Conservation (phyloP, 768 basidiomycete genomes). For the Russula abietina region DNA sequence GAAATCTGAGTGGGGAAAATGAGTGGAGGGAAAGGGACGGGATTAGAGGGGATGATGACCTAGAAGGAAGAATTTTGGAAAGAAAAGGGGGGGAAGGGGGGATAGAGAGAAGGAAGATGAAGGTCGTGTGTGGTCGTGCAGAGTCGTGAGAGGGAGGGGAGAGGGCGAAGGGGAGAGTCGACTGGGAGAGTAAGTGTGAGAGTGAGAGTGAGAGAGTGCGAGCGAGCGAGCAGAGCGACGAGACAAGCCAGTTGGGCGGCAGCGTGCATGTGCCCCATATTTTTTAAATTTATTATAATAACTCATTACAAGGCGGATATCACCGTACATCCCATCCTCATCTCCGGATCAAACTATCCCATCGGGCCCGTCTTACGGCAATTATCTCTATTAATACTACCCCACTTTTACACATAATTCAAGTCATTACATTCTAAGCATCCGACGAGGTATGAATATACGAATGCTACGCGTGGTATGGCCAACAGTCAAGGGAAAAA, state of each 20-base stretch:
- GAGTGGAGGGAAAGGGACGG: conserved; percentile 13
- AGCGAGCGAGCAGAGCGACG: background rate
- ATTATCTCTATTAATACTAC: too few relatives aligned
- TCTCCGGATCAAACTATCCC: conserved; percentile 11
- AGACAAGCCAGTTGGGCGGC: background rate
- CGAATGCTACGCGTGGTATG: background rate
- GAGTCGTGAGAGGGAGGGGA: conserved; percentile 29
- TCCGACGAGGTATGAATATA: too few relatives aligned
- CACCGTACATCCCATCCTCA: conserved; percentile 9
- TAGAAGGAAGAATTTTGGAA: conserved; percentile 13
- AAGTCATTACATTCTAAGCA: background rate
- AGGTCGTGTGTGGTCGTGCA: conserved; percentile 25
- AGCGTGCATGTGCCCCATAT: background rate
- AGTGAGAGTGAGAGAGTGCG: background rate
- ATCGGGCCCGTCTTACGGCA: background rate
- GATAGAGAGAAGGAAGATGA: conserved; percentile 10
- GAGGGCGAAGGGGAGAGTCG: conserved; percentile 21
- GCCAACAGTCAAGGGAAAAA: background rate
- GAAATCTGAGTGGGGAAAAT: conserved; percentile 16
- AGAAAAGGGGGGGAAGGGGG: conserved; percentile 10
- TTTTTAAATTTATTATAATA: background rate
- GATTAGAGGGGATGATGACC: conserved; percentile 13
- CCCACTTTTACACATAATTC: conserved; percentile 2
- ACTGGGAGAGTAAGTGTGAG: background rate
- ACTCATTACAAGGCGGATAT: background rate